Percentiles rank a stretch among this genome's conserved stretches.
phyloP scores from a whole-genome alignment of 345 rosid genomes.

The Euphorbia lathyris region DNA sequence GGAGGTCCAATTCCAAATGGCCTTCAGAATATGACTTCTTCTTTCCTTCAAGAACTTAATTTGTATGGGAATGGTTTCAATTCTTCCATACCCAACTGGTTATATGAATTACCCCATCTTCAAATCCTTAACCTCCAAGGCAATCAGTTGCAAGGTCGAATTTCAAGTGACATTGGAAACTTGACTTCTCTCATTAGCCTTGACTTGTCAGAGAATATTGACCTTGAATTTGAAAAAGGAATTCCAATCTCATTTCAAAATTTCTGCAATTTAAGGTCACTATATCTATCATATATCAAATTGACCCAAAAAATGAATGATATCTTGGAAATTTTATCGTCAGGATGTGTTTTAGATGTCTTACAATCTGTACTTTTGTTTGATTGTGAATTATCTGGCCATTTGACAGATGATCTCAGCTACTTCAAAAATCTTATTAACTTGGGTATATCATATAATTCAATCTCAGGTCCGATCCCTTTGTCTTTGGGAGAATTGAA shows the following conservation, averaged over 20 bases:
- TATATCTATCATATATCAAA: neutral
- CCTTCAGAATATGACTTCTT: neutral
- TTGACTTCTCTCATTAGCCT: neutral
- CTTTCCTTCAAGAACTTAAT: neutral
- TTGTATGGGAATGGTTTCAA: neutral
- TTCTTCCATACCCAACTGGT: neutral
- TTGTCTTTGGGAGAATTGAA: neutral
- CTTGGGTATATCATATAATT: slow-evolving; percentile 1
- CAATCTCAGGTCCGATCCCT: slow-evolving; percentile 26
- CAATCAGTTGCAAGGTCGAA: neutral
- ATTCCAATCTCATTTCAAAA: slow-evolving; percentile 13
- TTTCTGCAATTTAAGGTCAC: slow-evolving; percentile 9
- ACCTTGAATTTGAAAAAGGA: neutral
- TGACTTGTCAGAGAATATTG: neutral
- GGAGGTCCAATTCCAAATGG: neutral
- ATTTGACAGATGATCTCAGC: slow-evolving; percentile 8
- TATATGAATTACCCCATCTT: neutral
- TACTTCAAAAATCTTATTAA: slow-evolving; percentile 4
- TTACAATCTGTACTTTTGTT: no score
- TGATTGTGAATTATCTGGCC: no score
- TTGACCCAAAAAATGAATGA: neutral
- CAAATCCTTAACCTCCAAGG: neutral
- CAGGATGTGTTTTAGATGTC: neutral
- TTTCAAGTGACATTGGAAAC: neutral
- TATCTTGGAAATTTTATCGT: neutral